Evolutionary conservation across 2,329 filamentous ascomycete genomes (phyloP).

Genomic region (Fusarium sulawesiense): DNA sequence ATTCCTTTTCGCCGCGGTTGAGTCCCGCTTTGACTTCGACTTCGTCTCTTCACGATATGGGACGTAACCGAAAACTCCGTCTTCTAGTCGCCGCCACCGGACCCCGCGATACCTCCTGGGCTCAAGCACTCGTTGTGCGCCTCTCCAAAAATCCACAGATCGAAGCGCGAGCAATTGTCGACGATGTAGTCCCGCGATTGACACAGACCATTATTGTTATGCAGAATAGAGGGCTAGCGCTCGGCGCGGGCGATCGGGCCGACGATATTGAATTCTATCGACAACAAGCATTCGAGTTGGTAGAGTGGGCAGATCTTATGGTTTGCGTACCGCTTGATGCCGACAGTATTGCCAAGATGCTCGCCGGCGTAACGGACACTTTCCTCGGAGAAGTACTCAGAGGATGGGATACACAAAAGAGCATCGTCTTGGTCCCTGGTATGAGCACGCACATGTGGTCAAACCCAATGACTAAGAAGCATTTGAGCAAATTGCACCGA

Average conservation of each 20-base stretch:
- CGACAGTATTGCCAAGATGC: constrained; percentile 86
- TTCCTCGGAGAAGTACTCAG: constrained; percentile 83
- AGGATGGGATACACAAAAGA: constrained; percentile 88
- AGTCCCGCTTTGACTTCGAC: constrained; percentile 49
- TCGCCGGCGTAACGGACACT: constrained; percentile 84
- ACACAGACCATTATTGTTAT: constrained; percentile 71
- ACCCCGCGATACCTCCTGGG: constrained; percentile 72
- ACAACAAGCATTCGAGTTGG: constrained; percentile 72
- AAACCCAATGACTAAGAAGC: constrained; percentile 87
- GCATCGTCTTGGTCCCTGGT: constrained; percentile 84
- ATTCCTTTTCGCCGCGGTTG: constrained; percentile 49
- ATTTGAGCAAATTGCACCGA: constrained; percentile 82
- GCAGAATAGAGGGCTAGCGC: constrained; percentile 61
- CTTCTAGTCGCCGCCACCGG: constrained; percentile 76
- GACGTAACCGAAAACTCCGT: constrained; percentile 61
- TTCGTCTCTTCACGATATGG: constrained; percentile 54
- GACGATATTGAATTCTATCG: constrained; percentile 64
- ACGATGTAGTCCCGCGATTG: constrained; percentile 72
- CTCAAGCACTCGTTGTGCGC: constrained; percentile 73
- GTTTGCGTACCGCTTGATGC: constrained; percentile 88
- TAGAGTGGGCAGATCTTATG: constrained; percentile 88
- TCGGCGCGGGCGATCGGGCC: constrained; percentile 49
- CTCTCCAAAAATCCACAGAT: constrained; percentile 73
- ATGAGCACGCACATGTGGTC: constrained; percentile 94
- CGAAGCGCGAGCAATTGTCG: constrained; percentile 70